A percentile compares a stretch with the other conserved stretches of the same genome.
These are phyloP conservation scores for Porphyrellus sp. DNA, from an alignment of 1,284 basidiomycete species.

Conservation along the genomic window DNA sequence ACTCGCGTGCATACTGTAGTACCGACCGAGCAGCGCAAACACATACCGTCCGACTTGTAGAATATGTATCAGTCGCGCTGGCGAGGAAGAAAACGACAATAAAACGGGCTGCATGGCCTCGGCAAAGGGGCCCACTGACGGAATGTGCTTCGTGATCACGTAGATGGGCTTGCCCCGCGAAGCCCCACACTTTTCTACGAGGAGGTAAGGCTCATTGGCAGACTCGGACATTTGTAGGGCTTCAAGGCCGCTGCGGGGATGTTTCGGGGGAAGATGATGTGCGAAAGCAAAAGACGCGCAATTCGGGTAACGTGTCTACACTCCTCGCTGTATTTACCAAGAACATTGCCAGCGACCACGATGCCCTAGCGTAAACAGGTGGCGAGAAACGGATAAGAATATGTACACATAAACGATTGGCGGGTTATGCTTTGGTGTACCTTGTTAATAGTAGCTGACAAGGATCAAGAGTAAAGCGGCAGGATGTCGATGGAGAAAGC, in stretches of 20 bases:
- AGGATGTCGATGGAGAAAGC: conserved; percentile 14
- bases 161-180: conserved; percentile 42
- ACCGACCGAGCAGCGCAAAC: not conserved
- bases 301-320: conserved; percentile 30
- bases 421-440: conserved; percentile 26
- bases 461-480: conserved; percentile 19
- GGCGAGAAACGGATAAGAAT: conserved; percentile 29
- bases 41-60: conserved; percentile 35
- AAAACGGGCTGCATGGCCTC: conserved; percentile 7
- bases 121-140: conserved; percentile 34
- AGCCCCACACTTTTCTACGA: conserved; percentile 42
- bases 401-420: conserved; percentile 33
- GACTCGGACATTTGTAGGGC: conserved; percentile 30
- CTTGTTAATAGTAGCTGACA: conserved; percentile 18
- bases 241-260: conserved; percentile 6
- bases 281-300: conserved; percentile 29
- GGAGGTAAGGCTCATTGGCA: conserved; percentile 36
- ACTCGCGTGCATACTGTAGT: not conserved
- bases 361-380: conserved; percentile 27
- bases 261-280: conserved; percentile 21
- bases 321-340: conserved; percentile 29
- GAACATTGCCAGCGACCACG: conserved; percentile 25
- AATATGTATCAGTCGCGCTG: conserved; percentile 34
- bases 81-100: conserved; percentile 5
- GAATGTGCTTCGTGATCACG: conserved; percentile 43